Evolutionary conservation across 352 stramenopile species (phyloP).

Genomic region (Achlya hypogyna): DNA sequence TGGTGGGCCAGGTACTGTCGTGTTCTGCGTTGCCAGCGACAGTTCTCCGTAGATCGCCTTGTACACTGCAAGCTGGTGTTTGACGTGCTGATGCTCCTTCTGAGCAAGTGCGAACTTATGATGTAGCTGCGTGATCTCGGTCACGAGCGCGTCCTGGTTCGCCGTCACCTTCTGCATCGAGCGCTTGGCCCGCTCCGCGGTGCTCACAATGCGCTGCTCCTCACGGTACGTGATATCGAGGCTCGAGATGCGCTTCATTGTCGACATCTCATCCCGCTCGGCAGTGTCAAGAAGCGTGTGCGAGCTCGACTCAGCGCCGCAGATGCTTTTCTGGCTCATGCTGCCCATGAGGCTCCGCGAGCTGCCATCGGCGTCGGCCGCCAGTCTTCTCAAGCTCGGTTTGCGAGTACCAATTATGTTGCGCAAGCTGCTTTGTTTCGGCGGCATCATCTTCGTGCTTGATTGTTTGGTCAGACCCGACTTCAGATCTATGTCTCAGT

Average conservation of each 20-base stretch:
- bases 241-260: neutral
- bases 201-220: neutral
- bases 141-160: constrained; percentile 7
- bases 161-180: neutral
- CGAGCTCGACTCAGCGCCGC: neutral
- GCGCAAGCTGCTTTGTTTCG: too few species aligned
- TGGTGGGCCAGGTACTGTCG: neutral
- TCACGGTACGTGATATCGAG: neutral
- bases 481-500: neutral
- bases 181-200: neutral
- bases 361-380: neutral
- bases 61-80: constrained; percentile 3
- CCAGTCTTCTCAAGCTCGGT: neutral
- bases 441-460: too few species aligned
- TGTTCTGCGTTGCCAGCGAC: neutral
- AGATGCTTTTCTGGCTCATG: neutral
- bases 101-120: neutral
- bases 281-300: neutral
- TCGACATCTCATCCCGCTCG: neutral
- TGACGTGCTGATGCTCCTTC: neutral
- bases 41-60: neutral
- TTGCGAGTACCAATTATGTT: neutral
- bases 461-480: neutral
- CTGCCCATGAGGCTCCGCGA: neutral
- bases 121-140: neutral